Conservation (phyloP, 2,329 filamentous ascomycete species). For the Claviceps purpurea region DNA sequence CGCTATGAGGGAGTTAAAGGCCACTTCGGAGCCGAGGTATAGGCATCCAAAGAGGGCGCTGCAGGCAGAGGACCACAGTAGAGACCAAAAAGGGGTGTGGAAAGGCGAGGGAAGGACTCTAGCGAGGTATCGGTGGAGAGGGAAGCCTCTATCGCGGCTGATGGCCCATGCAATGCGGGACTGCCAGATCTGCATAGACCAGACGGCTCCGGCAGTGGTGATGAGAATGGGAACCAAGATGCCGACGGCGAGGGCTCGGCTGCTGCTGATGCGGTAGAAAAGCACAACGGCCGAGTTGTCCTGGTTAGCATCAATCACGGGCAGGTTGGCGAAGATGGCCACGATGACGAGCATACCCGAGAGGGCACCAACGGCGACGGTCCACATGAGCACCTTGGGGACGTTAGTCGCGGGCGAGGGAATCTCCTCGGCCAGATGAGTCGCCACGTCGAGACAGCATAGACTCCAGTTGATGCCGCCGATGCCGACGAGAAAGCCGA, state of each 20-base stretch:
- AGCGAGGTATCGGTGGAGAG: conserved; percentile 11
- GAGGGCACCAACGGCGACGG: conserved; percentile 11
- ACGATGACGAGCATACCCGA: conserved; percentile 11
- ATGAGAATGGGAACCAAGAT: conserved; percentile 13
- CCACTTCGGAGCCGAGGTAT: conserved; percentile 15
- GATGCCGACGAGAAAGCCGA: conserved; percentile 17
- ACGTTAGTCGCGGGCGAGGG: conserved; percentile 12
- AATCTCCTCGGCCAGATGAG: conserved; percentile 18
- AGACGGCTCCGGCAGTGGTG: conserved; percentile 12
- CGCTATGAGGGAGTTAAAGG: conserved; percentile 15
- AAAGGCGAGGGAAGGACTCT: conserved; percentile 12
- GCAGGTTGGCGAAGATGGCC: conserved; percentile 10
- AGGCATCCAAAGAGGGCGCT: conserved; percentile 16
- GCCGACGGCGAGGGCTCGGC: conserved; percentile 12
- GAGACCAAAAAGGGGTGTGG: conserved; percentile 14
- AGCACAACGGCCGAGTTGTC: conserved; percentile 12
- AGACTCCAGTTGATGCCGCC: conserved; percentile 18
- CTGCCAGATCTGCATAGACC: conserved; percentile 17
- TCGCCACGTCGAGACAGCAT: conserved; percentile 16
- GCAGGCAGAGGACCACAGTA: conserved; percentile 11
- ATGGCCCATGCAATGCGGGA: conserved; percentile 17
- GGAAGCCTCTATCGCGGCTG: conserved; percentile 14
- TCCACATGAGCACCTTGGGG: conserved; percentile 9
- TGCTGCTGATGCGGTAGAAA: conserved; percentile 13
- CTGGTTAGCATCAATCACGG: conserved; percentile 7